Evolutionary conservation across 768 basidiomycete species (phyloP).

Genomic region (Daedaleopsis nitida): DNA sequence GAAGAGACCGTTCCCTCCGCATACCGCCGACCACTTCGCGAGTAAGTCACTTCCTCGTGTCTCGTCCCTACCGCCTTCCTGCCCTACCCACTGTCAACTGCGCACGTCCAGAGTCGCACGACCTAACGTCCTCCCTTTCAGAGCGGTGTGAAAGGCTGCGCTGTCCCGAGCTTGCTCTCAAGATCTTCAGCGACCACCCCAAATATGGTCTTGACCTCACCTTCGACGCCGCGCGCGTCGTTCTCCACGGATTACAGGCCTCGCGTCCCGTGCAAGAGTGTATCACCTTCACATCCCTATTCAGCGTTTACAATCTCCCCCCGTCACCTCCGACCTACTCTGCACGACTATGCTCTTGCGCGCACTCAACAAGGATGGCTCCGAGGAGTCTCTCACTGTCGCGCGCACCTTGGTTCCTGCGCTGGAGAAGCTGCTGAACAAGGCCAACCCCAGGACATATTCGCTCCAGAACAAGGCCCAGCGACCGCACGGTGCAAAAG

Average conservation of each 20-base stretch:
- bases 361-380: slow-evolving; percentile 53
- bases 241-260: slow-evolving; percentile 57
- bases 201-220: slow-evolving; percentile 61
- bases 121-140: slow-evolving; percentile 26
- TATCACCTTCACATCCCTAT: slow-evolving; percentile 55
- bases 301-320: slow-evolving; percentile 55
- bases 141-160: slow-evolving; percentile 63
- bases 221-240: slow-evolving; percentile 51
- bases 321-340: slow-evolving; percentile 55
- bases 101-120: not conserved
- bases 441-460: slow-evolving; percentile 20
- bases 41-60: slow-evolving; percentile 43
- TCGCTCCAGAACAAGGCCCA: slow-evolving; percentile 2
- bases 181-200: slow-evolving; percentile 61
- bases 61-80: not conserved
- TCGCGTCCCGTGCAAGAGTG: slow-evolving; percentile 48
- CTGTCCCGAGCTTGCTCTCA: slow-evolving; percentile 57
- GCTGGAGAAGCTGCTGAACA: slow-evolving; percentile 37
- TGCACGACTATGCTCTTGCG: slow-evolving; percentile 58
- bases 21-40: slow-evolving; percentile 51
- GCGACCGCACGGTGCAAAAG: slow-evolving; percentile 21
- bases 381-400: slow-evolving; percentile 37
- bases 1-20: slow-evolving; percentile 36
- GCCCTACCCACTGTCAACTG: not conserved
- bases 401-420: slow-evolving; percentile 45